A percentile compares a stretch with the other conserved stretches of the same genome.
Conservation (phyloP, 129 eudicot species). For the carrot (Daucus carota) region DNA sequence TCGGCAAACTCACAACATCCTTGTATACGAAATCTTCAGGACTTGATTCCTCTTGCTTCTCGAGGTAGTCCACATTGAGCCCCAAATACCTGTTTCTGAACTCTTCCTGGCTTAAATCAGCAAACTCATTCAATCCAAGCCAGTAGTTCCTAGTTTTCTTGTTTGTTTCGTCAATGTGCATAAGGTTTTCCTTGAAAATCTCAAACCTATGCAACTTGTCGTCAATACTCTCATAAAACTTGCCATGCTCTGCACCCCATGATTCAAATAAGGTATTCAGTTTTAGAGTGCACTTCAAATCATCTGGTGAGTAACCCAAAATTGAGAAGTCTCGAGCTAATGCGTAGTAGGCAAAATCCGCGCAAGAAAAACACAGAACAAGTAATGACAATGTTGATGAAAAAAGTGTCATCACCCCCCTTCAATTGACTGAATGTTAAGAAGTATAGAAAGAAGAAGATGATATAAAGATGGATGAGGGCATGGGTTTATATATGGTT, state of each 20-base stretch:
- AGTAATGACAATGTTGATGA: constrained; percentile 17
- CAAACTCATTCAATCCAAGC: constrained; percentile 88
- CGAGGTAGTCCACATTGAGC: constrained; percentile 42
- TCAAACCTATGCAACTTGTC: constrained; percentile 87
- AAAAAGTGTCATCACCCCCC: constrained; percentile 40
- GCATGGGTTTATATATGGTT: constrained; percentile 31
- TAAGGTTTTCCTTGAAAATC: constrained; percentile 81
- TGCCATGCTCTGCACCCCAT: constrained; percentile 71
- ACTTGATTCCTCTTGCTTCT: constrained; percentile 28
- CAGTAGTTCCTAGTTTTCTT: constrained; percentile 65
- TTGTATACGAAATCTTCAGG: constrained; percentile 47
- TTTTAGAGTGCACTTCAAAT: constrained; percentile 52
- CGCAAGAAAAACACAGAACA: constrained; percentile 26
- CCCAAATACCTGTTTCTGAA: constrained; percentile 73
- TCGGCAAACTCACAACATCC: constrained; percentile 57
- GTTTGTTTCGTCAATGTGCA: constrained; percentile 84
- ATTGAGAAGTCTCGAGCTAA: constrained; percentile 61
- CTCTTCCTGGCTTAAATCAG: constrained; percentile 89
- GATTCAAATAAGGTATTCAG: constrained; percentile 66
- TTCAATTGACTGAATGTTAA: neutral
- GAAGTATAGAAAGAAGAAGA: constrained; percentile 18
- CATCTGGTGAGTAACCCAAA: constrained; percentile 76
- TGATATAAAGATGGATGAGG: constrained; percentile 12
- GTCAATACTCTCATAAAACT: constrained; percentile 57
- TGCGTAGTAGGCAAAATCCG: constrained; percentile 30